These are phyloP conservation scores for Fraxinus quadrangulata DNA, from an alignment of 257 asterid species.

Conservation along the genomic window DNA sequence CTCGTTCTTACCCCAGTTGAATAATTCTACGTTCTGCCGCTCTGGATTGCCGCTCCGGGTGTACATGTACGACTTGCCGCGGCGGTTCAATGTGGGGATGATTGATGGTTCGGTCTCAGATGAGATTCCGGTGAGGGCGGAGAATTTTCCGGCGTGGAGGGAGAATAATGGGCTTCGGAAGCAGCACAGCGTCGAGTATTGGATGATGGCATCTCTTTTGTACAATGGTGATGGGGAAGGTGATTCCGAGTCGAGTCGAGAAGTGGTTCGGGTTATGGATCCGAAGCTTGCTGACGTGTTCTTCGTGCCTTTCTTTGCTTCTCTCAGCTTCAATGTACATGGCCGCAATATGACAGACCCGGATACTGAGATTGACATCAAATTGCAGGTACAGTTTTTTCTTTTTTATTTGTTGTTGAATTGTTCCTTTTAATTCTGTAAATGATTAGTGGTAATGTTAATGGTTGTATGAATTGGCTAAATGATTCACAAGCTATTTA, in stretches of 20 bases:
- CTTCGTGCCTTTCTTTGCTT: slow-evolving; percentile 88
- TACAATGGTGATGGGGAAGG: slow-evolving; percentile 24
- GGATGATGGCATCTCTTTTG: slow-evolving; percentile 68
- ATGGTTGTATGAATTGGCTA: neutral
- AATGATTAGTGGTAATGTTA: neutral
- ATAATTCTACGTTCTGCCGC: slow-evolving; percentile 31
- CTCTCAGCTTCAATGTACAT: slow-evolving; percentile 67
- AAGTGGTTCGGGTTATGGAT: slow-evolving; percentile 78
- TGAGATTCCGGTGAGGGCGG: slow-evolving; percentile 33
- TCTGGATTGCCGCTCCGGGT: slow-evolving; percentile 44
- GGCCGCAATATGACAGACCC: slow-evolving; percentile 62
- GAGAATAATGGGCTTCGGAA: slow-evolving; percentile 49
- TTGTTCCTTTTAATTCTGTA: neutral
- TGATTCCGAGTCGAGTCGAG: slow-evolving; percentile 34
- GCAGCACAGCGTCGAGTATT: slow-evolving; percentile 61
- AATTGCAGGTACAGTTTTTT: slow-evolving; percentile 64
- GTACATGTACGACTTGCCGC: slow-evolving; percentile 59
- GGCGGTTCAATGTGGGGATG: slow-evolving; percentile 52
- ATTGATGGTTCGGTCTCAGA: slow-evolving; percentile 44
- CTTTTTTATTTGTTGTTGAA: neutral
- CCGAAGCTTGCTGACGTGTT: slow-evolving; percentile 78
- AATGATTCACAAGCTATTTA: neutral
- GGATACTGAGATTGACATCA: slow-evolving; percentile 53
- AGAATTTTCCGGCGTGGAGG: slow-evolving; percentile 48
- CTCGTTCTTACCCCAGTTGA: slow-evolving; percentile 47